Conservation (phyloP, 805 yeast species). For the Candida ficus region DNA sequence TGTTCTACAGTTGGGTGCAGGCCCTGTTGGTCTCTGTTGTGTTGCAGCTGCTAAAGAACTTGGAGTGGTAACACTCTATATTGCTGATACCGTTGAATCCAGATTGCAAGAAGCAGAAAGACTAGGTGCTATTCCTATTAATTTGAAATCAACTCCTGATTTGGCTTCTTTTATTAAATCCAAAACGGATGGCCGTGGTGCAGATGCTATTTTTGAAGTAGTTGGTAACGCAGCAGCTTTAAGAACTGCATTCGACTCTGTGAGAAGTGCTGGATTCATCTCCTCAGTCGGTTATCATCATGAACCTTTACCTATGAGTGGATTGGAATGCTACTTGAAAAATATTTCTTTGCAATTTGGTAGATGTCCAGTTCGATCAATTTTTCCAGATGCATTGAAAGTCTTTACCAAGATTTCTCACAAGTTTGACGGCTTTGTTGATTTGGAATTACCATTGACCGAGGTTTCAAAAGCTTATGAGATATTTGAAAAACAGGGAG, state of each 20-base stretch:
- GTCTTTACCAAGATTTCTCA: conserved; percentile 40
- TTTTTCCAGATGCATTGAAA: conserved; percentile 46
- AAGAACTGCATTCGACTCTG: conserved; percentile 44
- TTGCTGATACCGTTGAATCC: conserved; percentile 60
- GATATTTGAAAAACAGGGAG: conserved; percentile 47
- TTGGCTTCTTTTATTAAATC: conserved; percentile 28
- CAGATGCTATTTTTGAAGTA: conserved; percentile 56
- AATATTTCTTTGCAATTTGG: conserved; percentile 56
- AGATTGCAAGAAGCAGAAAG: conserved; percentile 56
- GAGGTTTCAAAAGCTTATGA: conserved; percentile 44
- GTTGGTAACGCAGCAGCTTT: conserved; percentile 54
- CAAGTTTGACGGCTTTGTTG: conserved; percentile 48
- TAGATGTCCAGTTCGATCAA: conserved; percentile 55
- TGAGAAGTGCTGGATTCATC: conserved; percentile 54
- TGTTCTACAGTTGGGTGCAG: conserved; percentile 52
- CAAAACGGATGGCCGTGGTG: conserved; percentile 41
- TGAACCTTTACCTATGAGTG: conserved; percentile 49
- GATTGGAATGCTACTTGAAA: conserved; percentile 53
- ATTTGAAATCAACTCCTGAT: conserved; percentile 36
- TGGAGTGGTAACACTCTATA: conserved; percentile 62
- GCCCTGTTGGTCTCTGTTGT: conserved; percentile 71
- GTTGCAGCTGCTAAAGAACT: conserved; percentile 65
- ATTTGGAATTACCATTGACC: conserved; percentile 37
- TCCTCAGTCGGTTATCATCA: conserved; percentile 59
- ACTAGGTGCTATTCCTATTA: conserved; percentile 46